Evolutionary conservation across 2,329 filamentous ascomycete genomes (phyloP).

Genomic region (Hawksworthiomyces lignivorus): DNA sequence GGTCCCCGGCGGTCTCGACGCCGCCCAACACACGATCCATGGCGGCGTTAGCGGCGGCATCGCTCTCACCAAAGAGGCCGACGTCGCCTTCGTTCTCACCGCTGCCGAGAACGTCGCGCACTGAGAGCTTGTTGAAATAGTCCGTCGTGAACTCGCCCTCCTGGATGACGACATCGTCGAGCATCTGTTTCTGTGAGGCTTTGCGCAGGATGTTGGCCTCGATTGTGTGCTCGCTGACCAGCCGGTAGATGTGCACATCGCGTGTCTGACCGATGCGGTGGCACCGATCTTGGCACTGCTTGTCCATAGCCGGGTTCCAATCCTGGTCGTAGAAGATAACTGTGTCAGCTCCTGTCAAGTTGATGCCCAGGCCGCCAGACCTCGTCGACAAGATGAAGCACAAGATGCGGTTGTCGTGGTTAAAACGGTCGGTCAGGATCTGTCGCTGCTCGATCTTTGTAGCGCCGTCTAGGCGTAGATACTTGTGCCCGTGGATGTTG

Average conservation of each 20-base stretch:
- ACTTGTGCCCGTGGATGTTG: constrained; percentile 96
- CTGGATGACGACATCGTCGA: constrained; percentile 97
- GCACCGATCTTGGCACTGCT: constrained; percentile 94
- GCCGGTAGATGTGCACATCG: constrained; percentile 95
- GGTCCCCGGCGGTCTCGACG: constrained; percentile 48
- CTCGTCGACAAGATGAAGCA: constrained; percentile 94
- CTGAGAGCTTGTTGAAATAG: constrained; percentile 74
- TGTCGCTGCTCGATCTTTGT: constrained; percentile 95
- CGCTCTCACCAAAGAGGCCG: constrained; percentile 46
- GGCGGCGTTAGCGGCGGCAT: constrained; percentile 69
- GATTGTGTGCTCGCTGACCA: constrained; percentile 89
- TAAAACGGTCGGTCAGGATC: constrained; percentile 93
- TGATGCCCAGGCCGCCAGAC: constrained; percentile 91
- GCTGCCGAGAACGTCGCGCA: constrained; percentile 60
- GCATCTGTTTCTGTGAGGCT: constrained; percentile 92
- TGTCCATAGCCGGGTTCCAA: constrained; percentile 99
- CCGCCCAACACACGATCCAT: constrained; percentile 78
- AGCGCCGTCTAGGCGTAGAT: constrained; percentile 89
- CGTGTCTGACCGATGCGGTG: constrained; percentile 96
- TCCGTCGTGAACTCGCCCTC: constrained; percentile 97
- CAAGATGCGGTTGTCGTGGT: constrained; percentile 83
- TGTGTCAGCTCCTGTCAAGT: constrained; percentile 90
- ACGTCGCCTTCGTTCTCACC: constrained; percentile 58
- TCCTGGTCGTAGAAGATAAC: constrained; percentile 99
- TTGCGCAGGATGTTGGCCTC: constrained; percentile 97